A percentile compares a stretch with the other conserved stretches of the same genome.
These are phyloP conservation scores for Galeopsis tetrahit DNA, from an alignment of 257 asterid genomes.

Conservation along the genomic window DNA sequence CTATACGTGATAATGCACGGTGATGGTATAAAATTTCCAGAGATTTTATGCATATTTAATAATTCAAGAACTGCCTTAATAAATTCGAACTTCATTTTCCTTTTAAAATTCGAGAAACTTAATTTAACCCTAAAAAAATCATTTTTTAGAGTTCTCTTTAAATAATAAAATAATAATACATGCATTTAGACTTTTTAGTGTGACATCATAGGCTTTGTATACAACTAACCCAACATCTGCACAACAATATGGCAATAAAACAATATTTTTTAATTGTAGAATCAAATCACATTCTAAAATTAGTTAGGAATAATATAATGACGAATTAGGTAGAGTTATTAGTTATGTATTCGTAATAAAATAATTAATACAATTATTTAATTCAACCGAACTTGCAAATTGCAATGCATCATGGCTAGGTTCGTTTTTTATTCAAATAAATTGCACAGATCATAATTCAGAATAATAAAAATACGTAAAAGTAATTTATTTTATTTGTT, in stretches of 20 bases:
- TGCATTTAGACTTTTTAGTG: not conserved
- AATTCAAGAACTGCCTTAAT: too few relatives aligned
- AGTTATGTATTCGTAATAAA: not conserved
- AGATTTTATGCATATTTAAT: too few relatives aligned
- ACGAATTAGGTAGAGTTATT: not conserved
- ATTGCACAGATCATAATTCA: too few relatives aligned
- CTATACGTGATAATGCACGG: too few relatives aligned
- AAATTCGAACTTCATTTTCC: too few relatives aligned
- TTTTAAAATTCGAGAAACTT: not conserved
- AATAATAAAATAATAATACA: not conserved
- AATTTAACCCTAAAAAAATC: not conserved
- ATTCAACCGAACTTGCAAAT: not conserved
- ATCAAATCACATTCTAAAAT: not conserved
- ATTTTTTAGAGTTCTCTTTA: not conserved
- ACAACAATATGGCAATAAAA: not conserved
- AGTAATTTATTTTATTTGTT: not conserved
- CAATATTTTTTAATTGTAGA: not conserved
- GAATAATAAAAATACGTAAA: not conserved
- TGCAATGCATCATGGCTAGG: not conserved
- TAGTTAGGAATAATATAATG: not conserved
- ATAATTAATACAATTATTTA: not conserved
- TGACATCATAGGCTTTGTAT: not conserved
- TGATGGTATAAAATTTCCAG: too few relatives aligned
- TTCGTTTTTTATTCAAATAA: not conserved
- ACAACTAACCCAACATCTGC: not conserved